phyloP scores from a whole-genome alignment of 352 stramenopile species.

The Pythium sp. region DNA sequence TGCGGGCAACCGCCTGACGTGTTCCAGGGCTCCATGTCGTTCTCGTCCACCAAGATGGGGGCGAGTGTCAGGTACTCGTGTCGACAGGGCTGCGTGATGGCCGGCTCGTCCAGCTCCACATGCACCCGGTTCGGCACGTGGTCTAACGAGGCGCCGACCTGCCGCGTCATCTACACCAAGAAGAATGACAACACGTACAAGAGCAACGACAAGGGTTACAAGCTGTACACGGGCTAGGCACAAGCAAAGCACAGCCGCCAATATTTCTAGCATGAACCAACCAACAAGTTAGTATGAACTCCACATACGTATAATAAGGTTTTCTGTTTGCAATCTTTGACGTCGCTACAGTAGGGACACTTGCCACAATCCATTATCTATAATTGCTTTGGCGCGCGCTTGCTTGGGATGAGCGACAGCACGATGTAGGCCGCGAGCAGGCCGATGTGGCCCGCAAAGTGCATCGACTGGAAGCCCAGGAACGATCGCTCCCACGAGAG shows the following conservation, averaged over 20 bases:
- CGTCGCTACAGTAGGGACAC: neutral
- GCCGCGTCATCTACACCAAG: constrained; percentile 37
- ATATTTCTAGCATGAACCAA: neutral
- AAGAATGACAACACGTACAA: constrained; percentile 57
- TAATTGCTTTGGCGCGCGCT: constrained; percentile 50
- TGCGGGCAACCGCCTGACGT: constrained; percentile 25
- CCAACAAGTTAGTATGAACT: neutral
- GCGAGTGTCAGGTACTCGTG: constrained; percentile 38
- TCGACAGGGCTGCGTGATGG: constrained; percentile 39
- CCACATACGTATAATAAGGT: neutral
- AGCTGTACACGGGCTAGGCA: constrained; percentile 46
- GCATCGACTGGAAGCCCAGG: constrained; percentile 47
- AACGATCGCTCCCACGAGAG: constrained; percentile 59
- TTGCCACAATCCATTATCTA: neutral
- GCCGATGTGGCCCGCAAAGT: constrained; percentile 53
- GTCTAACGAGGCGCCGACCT: constrained; percentile 32
- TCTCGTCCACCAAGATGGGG: constrained; percentile 31
- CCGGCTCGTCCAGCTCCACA: constrained; percentile 23
- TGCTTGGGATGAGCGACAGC: constrained; percentile 62
- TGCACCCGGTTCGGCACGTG: constrained; percentile 41
- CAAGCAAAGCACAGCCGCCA: neutral
- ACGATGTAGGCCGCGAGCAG: constrained; percentile 58
- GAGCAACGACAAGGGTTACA: constrained; percentile 50
- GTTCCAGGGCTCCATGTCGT: constrained; percentile 44
- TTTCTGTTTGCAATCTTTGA: neutral